Evolutionary conservation across 371 early-diverging fungal genomes (phyloP).

Genomic region (Zychaea mexicana): DNA sequence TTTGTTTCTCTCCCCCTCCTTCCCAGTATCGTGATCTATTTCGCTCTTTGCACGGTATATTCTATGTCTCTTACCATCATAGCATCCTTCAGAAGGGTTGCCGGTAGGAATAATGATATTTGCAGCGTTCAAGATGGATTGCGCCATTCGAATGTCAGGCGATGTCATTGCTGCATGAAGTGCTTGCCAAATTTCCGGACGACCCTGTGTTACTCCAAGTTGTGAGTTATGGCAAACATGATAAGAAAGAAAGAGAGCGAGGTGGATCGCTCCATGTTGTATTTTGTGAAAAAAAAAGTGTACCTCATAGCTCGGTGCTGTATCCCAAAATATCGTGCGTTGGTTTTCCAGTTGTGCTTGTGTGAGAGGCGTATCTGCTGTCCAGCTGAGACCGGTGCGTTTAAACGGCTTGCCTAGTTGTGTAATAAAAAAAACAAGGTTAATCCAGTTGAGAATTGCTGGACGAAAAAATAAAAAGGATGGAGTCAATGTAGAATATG

Average conservation of each 20-base stretch:
- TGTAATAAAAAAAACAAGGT: background rate
- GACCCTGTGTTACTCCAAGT: slow-evolving; percentile 56
- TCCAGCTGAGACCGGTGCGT: slow-evolving; percentile 36
- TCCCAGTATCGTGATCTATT: too few relatives aligned
- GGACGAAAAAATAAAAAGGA: too few relatives aligned
- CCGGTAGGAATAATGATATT: slow-evolving; percentile 73
- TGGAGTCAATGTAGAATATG: too few relatives aligned
- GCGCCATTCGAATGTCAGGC: slow-evolving; percentile 51
- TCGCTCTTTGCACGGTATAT: background rate
- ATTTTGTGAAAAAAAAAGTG: too few relatives aligned
- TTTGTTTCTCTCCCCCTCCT: background rate
- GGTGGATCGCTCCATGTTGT: too few relatives aligned
- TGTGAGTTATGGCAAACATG: too few relatives aligned
- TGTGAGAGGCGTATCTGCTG: slow-evolving; percentile 51
- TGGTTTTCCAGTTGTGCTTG: slow-evolving; percentile 44
- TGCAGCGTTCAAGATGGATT: slow-evolving; percentile 65
- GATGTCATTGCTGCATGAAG: slow-evolving; percentile 55
- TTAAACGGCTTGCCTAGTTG: slow-evolving; percentile 39
- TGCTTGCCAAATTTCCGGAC: slow-evolving; percentile 75
- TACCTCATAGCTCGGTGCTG: slow-evolving; percentile 70
- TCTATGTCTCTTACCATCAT: slow-evolving; percentile 49
- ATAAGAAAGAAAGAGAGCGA: too few relatives aligned
- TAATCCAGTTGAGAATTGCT: too few relatives aligned
- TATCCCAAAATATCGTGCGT: slow-evolving; percentile 75
- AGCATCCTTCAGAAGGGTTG: slow-evolving; percentile 68